Conservation (phyloP, 495 filamentous ascomycete species). For the Rhypophila decipiens region DNA sequence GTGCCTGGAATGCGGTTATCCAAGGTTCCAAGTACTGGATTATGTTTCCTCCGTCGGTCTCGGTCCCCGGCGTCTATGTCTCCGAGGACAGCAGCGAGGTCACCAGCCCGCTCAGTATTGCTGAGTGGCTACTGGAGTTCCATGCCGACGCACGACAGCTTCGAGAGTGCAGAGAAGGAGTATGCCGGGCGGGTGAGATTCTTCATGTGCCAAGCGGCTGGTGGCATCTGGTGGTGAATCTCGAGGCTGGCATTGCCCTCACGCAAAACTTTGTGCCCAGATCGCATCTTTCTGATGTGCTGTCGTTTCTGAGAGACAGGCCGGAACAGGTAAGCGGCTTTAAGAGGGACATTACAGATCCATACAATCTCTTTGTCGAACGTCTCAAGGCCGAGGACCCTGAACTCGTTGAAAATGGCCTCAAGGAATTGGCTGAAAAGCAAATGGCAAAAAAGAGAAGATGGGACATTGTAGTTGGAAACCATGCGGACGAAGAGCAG, state of each 20-base stretch:
- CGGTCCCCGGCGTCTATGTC: slow-evolving; percentile 79
- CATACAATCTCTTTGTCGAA: slow-evolving; percentile 69
- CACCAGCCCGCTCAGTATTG: slow-evolving; percentile 88
- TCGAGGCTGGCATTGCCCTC: slow-evolving; percentile 75
- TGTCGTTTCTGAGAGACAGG: slow-evolving; percentile 80
- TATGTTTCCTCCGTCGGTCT: slow-evolving; percentile 63
- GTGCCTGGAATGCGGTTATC: slow-evolving; percentile 94
- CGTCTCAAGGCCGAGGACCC: slow-evolving; percentile 59
- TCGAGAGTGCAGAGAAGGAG: slow-evolving; percentile 76
- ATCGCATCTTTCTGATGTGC: slow-evolving; percentile 62
- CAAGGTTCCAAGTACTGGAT: slow-evolving; percentile 97
- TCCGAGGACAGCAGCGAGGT: slow-evolving; percentile 91
- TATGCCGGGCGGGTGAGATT: slow-evolving; percentile 83
- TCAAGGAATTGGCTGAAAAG: slow-evolving; percentile 57
- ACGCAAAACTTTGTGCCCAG: slow-evolving; percentile 95
- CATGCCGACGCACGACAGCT: slow-evolving; percentile 78
- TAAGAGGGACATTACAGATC: slow-evolving; percentile 61
- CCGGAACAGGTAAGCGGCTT: slow-evolving; percentile 85
- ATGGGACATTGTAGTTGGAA: slow-evolving; percentile 72
- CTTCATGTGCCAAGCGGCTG: slow-evolving; percentile 88
- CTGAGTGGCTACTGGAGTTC: slow-evolving; percentile 90
- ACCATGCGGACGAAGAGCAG: slow-evolving; percentile 32
- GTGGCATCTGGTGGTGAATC: slow-evolving; percentile 95
- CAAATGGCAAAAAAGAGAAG: slow-evolving; percentile 65
- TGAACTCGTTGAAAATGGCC: slow-evolving; percentile 56